phyloP scores from a whole-genome alignment of 2,329 filamentous ascomycete genomes.

The Lasiodiplodia sp. region DNA sequence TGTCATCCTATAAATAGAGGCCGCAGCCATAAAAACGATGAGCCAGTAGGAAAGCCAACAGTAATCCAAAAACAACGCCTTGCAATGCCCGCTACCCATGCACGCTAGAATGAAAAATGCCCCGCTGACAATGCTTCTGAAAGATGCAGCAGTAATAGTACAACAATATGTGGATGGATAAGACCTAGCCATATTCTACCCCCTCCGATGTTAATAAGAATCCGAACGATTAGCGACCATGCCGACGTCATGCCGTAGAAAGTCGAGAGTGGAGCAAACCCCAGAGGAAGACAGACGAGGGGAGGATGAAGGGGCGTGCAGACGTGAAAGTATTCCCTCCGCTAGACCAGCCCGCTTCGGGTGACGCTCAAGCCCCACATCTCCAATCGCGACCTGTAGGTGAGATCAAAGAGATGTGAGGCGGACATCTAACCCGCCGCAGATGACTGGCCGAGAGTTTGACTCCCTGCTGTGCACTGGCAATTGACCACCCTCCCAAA shows the following conservation, averaged over 20 bases:
- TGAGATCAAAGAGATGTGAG: conserved; percentile 10
- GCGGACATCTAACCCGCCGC: neutral
- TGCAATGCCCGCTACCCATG: neutral
- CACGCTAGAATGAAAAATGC: neutral
- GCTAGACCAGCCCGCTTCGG: neutral
- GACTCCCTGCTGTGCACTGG: too few species aligned
- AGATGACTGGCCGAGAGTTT: neutral
- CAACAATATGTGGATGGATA: neutral
- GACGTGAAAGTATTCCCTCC: neutral
- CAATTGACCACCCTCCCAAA: neutral
- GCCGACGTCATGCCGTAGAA: neutral
- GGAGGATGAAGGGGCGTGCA: neutral
- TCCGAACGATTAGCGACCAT: neutral
- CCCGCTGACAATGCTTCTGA: neutral
- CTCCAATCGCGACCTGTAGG: conserved; percentile 9
- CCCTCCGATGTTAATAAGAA: neutral
- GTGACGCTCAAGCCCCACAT: conserved; percentile 4
- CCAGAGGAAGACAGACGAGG: neutral
- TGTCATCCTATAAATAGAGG: too few species aligned
- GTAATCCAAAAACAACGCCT: neutral
- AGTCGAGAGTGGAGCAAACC: neutral
- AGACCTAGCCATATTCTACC: neutral
- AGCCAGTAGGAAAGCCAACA: neutral
- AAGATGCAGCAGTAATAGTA: neutral
- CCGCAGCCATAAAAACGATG: neutral